Evolutionary conservation across 2,329 filamentous ascomycete species (phyloP).

Genomic region (Canariomyces notabilis): DNA sequence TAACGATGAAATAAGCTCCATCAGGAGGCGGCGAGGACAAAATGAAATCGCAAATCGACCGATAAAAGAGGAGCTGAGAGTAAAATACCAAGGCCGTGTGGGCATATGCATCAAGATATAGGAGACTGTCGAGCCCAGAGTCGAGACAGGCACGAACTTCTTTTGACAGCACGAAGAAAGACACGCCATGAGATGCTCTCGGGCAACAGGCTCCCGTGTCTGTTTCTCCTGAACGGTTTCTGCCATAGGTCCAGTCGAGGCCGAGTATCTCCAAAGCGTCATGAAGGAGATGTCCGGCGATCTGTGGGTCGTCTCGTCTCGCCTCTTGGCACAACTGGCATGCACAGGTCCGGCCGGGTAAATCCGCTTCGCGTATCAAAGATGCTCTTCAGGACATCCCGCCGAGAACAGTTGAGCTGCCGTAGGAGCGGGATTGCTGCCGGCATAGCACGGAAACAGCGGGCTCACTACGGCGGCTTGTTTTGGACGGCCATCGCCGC

Average conservation of each 20-base stretch:
- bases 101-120: slow-evolving; percentile 25
- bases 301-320: slow-evolving; percentile 25
- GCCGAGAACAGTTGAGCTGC: slow-evolving; percentile 12
- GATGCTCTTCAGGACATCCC: slow-evolving; percentile 22
- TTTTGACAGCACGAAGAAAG: slow-evolving; percentile 3
- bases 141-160: slow-evolving; percentile 13
- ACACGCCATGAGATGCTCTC: slow-evolving; percentile 12
- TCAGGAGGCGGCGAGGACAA: slow-evolving; percentile 7
- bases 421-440: slow-evolving; percentile 12
- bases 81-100: slow-evolving; percentile 8
- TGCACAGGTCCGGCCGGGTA: slow-evolving; percentile 25
- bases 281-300: slow-evolving; percentile 19
- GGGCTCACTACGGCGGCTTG: slow-evolving; percentile 8
- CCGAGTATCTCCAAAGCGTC: slow-evolving; percentile 4
- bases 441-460: slow-evolving; percentile 16
- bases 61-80: slow-evolving; percentile 10
- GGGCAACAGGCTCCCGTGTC: slow-evolving; percentile 16
- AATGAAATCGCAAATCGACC: slow-evolving; percentile 7
- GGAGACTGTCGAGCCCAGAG: slow-evolving; percentile 6
- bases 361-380: slow-evolving; percentile 28
- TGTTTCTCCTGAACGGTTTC: neutral
- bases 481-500: slow-evolving; percentile 6
- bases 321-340: slow-evolving; percentile 19
- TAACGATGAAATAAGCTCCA: slow-evolving; percentile 12
- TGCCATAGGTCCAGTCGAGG: slow-evolving; percentile 2